phyloP scores from a whole-genome alignment of 257 asterid species.

The Solanum sejunctum region DNA sequence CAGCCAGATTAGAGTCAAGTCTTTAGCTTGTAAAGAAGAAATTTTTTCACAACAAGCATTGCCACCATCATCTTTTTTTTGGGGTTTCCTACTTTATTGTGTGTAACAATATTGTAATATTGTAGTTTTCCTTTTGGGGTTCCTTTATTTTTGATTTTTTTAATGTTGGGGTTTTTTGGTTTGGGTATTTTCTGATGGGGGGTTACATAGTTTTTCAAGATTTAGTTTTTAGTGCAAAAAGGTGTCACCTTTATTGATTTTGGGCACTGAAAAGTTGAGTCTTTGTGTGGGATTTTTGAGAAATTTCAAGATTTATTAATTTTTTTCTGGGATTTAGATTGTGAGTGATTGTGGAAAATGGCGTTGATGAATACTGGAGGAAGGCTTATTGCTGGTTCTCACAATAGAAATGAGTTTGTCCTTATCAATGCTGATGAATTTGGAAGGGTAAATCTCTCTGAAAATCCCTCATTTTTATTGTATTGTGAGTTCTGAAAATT shows the following conservation, averaged over 20 bases:
- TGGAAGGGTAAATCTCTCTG: conserved; percentile 41
- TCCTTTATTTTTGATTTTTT: conserved; percentile 24
- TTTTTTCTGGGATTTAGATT: background rate
- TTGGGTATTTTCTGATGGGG: conserved; percentile 30
- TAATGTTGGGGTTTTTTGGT: conserved; percentile 15
- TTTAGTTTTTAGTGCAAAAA: conserved; percentile 26
- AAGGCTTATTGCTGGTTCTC: conserved; percentile 82
- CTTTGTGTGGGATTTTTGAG: conserved; percentile 28
- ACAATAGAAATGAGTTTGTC: conserved; percentile 66
- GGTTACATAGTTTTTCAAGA: conserved; percentile 19
- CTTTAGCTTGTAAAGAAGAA: conserved; percentile 28
- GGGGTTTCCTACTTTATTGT: conserved; percentile 11
- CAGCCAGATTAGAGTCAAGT: conserved; percentile 44
- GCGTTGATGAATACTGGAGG: conserved; percentile 66
- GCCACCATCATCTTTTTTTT: conserved; percentile 5
- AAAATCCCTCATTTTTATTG: conserved; percentile 6
- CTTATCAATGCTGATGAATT: conserved; percentile 78
- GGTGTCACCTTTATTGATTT: conserved; percentile 10
- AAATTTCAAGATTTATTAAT: conserved; percentile 11
- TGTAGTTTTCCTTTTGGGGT: conserved; percentile 1
- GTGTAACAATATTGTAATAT: conserved; percentile 3
- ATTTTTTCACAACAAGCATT: background rate
- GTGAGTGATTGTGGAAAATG: conserved; percentile 12
- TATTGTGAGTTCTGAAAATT: background rate
- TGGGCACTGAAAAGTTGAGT: conserved; percentile 19